These are phyloP conservation scores for Fusarium mangiferae DNA, from an alignment of 2,329 filamentous ascomycete genomes.

Conservation along the genomic window DNA sequence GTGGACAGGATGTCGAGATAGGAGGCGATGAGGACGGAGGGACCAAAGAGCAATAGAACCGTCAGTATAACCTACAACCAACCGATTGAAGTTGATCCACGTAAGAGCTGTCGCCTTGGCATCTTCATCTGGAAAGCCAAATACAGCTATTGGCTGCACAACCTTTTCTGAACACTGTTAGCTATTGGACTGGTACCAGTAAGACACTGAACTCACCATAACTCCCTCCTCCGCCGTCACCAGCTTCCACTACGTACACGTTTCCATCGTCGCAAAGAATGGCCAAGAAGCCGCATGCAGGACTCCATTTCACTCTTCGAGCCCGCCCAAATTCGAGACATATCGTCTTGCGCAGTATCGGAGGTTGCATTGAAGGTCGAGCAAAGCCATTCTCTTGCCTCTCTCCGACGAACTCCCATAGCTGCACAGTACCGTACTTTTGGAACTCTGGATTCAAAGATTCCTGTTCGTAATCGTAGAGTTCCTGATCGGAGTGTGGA, in stretches of 20 bases:
- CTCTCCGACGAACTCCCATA: constrained; percentile 60
- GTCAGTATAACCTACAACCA: constrained; percentile 66
- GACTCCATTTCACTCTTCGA: constrained; percentile 64
- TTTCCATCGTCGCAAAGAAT: constrained; percentile 63
- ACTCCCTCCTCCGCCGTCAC: constrained; percentile 45
- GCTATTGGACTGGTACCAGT: neutral
- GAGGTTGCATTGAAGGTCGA: constrained; percentile 49
- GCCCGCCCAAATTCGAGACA: constrained; percentile 64
- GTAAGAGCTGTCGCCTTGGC: constrained; percentile 63
- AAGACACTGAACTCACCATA: constrained; percentile 52
- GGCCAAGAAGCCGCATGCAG: constrained; percentile 58
- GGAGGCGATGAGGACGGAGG: constrained; percentile 58
- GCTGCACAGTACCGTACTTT: constrained; percentile 60
- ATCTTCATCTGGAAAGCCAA: constrained; percentile 59
- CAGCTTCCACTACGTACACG: constrained; percentile 59
- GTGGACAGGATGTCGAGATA: constrained; percentile 65
- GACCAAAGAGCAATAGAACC: constrained; percentile 68
- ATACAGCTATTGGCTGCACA: constrained; percentile 55
- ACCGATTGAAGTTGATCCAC: constrained; percentile 65
- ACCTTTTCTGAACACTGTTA: constrained; percentile 55
- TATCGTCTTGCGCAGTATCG: constrained; percentile 55
- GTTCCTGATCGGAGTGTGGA: constrained; percentile 62
- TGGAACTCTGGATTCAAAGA: constrained; percentile 52
- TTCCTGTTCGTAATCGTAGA: constrained; percentile 52
- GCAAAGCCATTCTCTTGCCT: constrained; percentile 45